phyloP scores from a whole-genome alignment of 108 stramenopile genomes.

The Nitzschia sp. region DNA sequence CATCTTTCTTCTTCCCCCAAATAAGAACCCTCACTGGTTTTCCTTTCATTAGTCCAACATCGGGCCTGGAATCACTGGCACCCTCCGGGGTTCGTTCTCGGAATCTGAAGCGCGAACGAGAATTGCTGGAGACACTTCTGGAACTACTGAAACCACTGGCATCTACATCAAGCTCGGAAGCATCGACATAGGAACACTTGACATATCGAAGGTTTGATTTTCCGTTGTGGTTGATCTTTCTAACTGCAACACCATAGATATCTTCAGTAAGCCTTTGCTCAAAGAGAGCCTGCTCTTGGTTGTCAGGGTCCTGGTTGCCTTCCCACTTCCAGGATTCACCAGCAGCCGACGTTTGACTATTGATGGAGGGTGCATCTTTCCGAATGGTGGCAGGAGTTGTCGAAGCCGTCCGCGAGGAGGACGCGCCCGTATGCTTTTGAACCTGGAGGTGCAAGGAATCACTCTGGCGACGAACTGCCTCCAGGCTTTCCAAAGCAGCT shows the following conservation, averaged over 20 bases:
- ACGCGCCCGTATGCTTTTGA: neutral
- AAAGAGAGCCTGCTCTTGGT: conserved; percentile 82
- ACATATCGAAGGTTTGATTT: conserved; percentile 80
- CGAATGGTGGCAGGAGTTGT: neutral
- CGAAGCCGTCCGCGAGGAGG: neutral
- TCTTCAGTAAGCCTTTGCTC: conserved; percentile 78
- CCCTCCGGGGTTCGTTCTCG: conserved; percentile 8
- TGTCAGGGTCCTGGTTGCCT: conserved; percentile 28
- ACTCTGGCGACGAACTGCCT: conserved; percentile 13
- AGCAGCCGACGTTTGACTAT: conserved; percentile 5
- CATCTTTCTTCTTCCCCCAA: conserved; percentile 87
- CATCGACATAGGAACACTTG: conserved; percentile 61
- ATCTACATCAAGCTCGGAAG: conserved; percentile 29
- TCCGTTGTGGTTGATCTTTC: conserved; percentile 85
- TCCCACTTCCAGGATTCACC: conserved; percentile 7
- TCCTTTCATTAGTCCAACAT: conserved; percentile 13
- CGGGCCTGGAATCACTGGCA: neutral
- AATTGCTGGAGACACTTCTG: conserved; percentile 36
- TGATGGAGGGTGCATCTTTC: conserved; percentile 3
- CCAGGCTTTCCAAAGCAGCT: conserved; percentile 12
- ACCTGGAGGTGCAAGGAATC: conserved; percentile 8
- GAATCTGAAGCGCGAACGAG: conserved; percentile 10
- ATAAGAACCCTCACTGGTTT: conserved; percentile 46
- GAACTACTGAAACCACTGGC: conserved; percentile 20
- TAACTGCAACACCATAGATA: conserved; percentile 74